A percentile compares a stretch with the other conserved stretches of the same genome.
Evolutionary conservation across 768 basidiomycete genomes (phyloP).

Genomic region (Termitomyces heimii): DNA sequence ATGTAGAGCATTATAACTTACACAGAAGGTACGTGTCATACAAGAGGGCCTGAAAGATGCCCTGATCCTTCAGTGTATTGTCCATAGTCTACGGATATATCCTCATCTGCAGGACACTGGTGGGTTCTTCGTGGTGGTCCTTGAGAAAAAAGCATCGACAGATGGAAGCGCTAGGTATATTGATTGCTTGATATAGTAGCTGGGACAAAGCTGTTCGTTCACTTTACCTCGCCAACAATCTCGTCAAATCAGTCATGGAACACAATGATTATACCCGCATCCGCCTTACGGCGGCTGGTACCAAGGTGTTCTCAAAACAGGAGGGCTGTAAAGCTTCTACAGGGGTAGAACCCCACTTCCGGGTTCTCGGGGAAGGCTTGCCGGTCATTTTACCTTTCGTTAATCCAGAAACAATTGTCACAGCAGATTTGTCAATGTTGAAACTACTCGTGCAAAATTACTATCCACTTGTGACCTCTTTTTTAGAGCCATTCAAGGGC

Average conservation of each 20-base stretch:
- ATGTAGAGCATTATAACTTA: constrained; percentile 54
- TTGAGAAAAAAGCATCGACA: constrained; percentile 42
- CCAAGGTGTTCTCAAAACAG: constrained; percentile 89
- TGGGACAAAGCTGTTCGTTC: constrained; percentile 69
- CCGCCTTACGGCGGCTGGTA: constrained; percentile 88
- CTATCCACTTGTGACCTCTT: constrained; percentile 71
- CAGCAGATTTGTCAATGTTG: constrained; percentile 49
- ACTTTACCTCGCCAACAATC: constrained; percentile 82
- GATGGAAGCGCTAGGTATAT: constrained; percentile 14
- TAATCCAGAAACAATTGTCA: constrained; percentile 54
- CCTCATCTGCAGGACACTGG: constrained; percentile 96
- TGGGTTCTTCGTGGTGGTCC: constrained; percentile 94
- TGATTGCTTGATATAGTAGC: background rate
- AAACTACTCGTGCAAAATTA: constrained; percentile 67
- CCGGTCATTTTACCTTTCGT: constrained; percentile 81
- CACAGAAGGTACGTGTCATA: constrained; percentile 54
- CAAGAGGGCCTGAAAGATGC: background rate
- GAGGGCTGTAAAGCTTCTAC: constrained; percentile 54
- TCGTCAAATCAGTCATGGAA: constrained; percentile 71
- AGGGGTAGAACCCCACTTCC: constrained; percentile 49
- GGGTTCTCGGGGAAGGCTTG: constrained; percentile 86
- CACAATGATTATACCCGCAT: constrained; percentile 82
- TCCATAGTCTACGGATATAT: constrained; percentile 74
- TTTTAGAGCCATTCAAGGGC: constrained; percentile 53
- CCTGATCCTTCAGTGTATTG: background rate